A percentile compares a stretch with the other conserved stretches of the same genome.
Evolutionary conservation across 129 eudicot genomes (phyloP).

Genomic region (Flaveria robusta): DNA sequence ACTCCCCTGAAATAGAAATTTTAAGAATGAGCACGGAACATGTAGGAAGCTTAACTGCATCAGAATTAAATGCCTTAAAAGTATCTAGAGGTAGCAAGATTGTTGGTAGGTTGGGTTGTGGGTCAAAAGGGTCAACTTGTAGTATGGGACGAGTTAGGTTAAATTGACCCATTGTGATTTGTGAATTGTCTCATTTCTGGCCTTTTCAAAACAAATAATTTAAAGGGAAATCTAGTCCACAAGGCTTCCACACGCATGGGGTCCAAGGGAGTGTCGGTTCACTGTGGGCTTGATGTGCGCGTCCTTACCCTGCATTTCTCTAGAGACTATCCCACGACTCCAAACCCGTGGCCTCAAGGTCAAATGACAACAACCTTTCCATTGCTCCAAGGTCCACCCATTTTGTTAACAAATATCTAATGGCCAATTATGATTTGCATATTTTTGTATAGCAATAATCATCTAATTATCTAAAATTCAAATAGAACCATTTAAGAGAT

Average conservation of each 20-base stretch:
- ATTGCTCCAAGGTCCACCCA: no score
- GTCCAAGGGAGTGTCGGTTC: no score
- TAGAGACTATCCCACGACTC: no score
- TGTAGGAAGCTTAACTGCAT: conserved; percentile 4
- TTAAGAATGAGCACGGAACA: conserved; percentile 10
- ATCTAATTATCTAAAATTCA: not conserved
- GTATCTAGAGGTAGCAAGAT: not conserved
- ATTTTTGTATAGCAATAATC: not conserved
- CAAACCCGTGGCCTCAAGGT: no score
- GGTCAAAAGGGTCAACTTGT: not conserved
- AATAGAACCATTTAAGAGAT: not conserved
- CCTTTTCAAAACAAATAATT: not conserved
- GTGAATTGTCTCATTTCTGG: not conserved
- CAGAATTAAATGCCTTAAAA: not conserved
- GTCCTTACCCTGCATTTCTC: no score
- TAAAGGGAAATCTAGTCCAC: no score
- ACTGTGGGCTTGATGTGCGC: no score
- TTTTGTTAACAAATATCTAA: no score
- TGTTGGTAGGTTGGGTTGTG: not conserved
- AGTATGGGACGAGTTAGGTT: not conserved
- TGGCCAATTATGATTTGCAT: not conserved
- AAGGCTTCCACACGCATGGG: no score
- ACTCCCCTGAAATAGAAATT: conserved; percentile 49
- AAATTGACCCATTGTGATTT: not conserved
- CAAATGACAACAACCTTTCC: no score